Evolutionary conservation across 2,329 filamentous ascomycete species (phyloP).

Genomic region (Tolypocladium paradoxum): DNA sequence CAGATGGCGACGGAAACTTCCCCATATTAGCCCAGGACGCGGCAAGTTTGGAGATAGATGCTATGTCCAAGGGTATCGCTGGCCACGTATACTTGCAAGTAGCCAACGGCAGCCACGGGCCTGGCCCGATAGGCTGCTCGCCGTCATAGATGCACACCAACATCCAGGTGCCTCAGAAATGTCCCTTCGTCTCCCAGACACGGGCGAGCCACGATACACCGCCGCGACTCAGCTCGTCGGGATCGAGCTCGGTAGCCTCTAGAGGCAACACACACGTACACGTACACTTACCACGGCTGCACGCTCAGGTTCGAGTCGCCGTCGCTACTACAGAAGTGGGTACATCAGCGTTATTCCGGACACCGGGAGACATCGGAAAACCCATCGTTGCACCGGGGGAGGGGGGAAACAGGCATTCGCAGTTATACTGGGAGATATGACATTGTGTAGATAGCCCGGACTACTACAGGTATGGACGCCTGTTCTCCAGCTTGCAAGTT

Average conservation of each 20-base stretch:
- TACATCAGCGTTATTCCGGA: conserved; percentile 91
- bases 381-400: too few species aligned
- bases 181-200: conserved; percentile 34
- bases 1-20: conserved; percentile 57
- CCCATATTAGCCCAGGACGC: conserved; percentile 62
- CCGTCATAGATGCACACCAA: conserved; percentile 24
- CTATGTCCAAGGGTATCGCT: conserved; percentile 24
- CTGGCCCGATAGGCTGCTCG: conserved; percentile 9
- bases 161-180: conserved; percentile 37
- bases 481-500: too few species aligned
- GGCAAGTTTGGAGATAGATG: conserved; percentile 30
- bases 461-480: too few species aligned
- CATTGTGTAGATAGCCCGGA: too few species aligned
- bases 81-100: conserved; percentile 9
- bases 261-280: conserved; percentile 55
- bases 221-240: conserved; percentile 31
- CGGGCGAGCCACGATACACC: conserved; percentile 22
- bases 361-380: conserved; percentile 78
- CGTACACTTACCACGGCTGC: conserved; percentile 91
- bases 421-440: too few species aligned
- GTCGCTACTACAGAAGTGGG: conserved; percentile 74
- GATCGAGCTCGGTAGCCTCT: conserved; percentile 31
- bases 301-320: conserved; percentile 81
- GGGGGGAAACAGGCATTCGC: too few species aligned
- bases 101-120: neutral